Evolutionary conservation across 345 rosid genomes (phyloP).

Genomic region (Sisymbrium irio): DNA sequence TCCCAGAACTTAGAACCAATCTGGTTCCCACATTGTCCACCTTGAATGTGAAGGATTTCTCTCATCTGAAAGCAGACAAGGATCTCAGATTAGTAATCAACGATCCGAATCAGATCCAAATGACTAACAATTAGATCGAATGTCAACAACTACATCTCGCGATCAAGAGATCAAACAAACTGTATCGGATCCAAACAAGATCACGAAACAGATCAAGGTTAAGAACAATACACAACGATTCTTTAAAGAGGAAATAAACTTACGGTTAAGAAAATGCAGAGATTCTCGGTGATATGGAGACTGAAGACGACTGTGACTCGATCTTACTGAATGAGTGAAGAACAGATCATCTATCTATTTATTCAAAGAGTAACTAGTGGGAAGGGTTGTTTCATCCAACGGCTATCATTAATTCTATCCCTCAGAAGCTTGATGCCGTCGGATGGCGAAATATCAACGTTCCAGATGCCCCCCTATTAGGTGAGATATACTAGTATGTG

Average conservation of each 20-base stretch:
- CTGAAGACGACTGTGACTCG: conserved; percentile 12
- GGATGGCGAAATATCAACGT: conserved; percentile 36
- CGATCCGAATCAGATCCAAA: conserved; percentile 10
- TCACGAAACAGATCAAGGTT: conserved; percentile 17
- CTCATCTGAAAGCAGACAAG: conserved; percentile 44
- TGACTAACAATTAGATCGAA: neutral
- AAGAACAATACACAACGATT: neutral
- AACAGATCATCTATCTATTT: conserved; percentile 23
- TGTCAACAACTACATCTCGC: neutral
- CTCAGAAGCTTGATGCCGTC: conserved; percentile 17
- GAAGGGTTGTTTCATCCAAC: conserved; percentile 23
- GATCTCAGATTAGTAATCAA: conserved; percentile 9
- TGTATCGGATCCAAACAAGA: too few species aligned
- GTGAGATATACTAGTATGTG: conserved; percentile 9
- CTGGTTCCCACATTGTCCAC: conserved; percentile 80
- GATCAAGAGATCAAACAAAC: conserved; percentile 18
- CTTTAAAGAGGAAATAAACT: neutral
- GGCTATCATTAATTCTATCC: conserved; percentile 10
- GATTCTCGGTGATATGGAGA: conserved; percentile 11
- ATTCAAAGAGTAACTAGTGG: conserved; percentile 21
- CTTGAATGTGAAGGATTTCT: conserved; percentile 77
- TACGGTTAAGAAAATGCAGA: conserved; percentile 2
- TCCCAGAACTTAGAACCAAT: conserved; percentile 87
- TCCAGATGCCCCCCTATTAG: neutral
- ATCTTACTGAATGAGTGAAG: conserved; percentile 29